phyloP scores from a whole-genome alignment of 805 yeast species.

The Clavispora fructus region DNA sequence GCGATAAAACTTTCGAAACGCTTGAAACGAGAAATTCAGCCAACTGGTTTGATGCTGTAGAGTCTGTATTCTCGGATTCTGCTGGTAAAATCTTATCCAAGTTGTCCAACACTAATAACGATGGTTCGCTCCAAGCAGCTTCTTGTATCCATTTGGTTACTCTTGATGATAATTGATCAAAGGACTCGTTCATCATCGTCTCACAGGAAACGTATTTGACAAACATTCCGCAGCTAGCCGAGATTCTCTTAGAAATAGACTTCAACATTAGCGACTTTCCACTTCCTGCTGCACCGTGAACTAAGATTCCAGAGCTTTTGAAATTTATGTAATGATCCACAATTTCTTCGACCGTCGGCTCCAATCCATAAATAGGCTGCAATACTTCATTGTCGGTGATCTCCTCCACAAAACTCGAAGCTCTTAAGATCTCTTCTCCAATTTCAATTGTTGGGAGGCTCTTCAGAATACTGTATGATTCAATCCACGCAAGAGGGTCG shows the following conservation, averaged over 20 bases:
- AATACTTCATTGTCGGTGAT: conserved; percentile 6
- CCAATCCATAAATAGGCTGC: conserved; percentile 52
- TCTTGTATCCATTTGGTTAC: conserved; percentile 41
- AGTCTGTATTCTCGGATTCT: conserved; percentile 55
- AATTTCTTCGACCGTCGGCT: conserved; percentile 36
- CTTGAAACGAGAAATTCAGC: conserved; percentile 51
- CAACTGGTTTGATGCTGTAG: conserved; percentile 57
- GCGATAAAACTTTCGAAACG: conserved; percentile 39
- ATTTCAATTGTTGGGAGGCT: conserved; percentile 38
- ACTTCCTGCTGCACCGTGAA: conserved; percentile 74
- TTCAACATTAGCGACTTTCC: conserved; percentile 66
- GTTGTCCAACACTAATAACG: conserved; percentile 72
- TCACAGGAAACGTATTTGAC: conserved; percentile 52
- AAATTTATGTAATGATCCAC: conserved; percentile 37
- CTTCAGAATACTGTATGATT: conserved; percentile 27
- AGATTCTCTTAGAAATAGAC: conserved; percentile 35
- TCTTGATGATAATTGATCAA: conserved; percentile 40
- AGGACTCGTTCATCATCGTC: conserved; percentile 49
- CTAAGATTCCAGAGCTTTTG: conserved; percentile 48
- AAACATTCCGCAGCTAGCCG: conserved; percentile 36
- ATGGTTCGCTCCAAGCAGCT: conserved; percentile 74
- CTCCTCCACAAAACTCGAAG: conserved; percentile 34
- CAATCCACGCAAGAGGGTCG: conserved; percentile 40
- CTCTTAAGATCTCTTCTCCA: conserved; percentile 45
- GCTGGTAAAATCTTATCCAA: conserved; percentile 68